A percentile compares a stretch with the other conserved stretches of the same genome.
Evolutionary conservation across 805 yeast genomes (phyloP).

Genomic region (Saccharomycopsis guyanensis): DNA sequence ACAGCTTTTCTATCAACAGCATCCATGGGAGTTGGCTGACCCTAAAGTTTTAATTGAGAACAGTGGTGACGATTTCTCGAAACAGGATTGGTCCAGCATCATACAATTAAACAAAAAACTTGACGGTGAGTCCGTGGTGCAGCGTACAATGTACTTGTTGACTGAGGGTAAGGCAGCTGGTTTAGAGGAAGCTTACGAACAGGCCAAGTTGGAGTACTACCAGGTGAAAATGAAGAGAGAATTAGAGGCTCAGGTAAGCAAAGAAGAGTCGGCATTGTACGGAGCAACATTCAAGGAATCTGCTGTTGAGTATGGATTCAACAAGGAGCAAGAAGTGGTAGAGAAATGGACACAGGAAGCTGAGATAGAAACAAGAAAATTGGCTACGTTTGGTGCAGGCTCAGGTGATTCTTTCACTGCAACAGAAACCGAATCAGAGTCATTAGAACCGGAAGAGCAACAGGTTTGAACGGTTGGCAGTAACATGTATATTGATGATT

Average conservation of each 20-base stretch:
- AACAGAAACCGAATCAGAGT: too few species aligned
- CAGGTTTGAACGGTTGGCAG: too few species aligned
- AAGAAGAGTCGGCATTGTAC: constrained; percentile 79
- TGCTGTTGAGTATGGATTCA: constrained; percentile 58
- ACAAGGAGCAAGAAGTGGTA: constrained; percentile 61
- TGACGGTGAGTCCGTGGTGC: constrained; percentile 87
- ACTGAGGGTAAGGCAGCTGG: constrained; percentile 28
- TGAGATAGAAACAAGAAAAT: constrained; percentile 48
- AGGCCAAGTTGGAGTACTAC: constrained; percentile 84
- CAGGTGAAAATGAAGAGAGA: constrained; percentile 79
- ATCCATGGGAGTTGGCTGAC: constrained; percentile 96
- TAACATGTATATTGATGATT: too few species aligned
- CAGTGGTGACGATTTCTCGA: constrained; percentile 44
- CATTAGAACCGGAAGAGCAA: too few species aligned
- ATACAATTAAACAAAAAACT: constrained; percentile 65
- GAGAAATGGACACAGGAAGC: constrained; percentile 73
- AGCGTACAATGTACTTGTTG: constrained; percentile 55
- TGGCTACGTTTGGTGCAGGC: constrained; percentile 37
- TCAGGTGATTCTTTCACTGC: not conserved
- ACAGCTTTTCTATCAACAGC: constrained; percentile 77
- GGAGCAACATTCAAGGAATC: constrained; percentile 69
- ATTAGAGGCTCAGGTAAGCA: constrained; percentile 57
- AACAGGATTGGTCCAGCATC: constrained; percentile 71
- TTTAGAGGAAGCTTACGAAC: constrained; percentile 67
- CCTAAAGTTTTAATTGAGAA: constrained; percentile 81